A percentile compares a stretch with the other conserved stretches of the same genome.
Conservation (phyloP, 116 monocot genomes). For the Phalaenopsis hybrid region DNA sequence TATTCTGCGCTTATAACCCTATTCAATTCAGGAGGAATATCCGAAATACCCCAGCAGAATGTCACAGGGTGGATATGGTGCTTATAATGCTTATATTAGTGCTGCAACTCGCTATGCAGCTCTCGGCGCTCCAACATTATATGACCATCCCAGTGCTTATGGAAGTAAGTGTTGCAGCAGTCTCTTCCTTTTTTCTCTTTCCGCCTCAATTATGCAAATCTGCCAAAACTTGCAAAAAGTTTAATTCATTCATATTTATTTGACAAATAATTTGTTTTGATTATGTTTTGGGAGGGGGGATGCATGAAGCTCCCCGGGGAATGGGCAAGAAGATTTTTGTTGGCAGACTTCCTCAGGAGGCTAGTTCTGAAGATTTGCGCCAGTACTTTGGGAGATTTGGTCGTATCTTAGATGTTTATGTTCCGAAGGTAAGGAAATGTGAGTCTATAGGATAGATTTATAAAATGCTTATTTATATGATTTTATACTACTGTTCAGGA, state of each 20-base stretch:
- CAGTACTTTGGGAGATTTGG: conserved; percentile 94
- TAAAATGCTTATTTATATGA: not conserved
- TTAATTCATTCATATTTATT: not conserved
- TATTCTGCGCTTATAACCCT: not conserved
- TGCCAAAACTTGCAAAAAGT: not conserved
- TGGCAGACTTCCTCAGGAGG: conserved; percentile 91
- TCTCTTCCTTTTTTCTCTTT: not conserved
- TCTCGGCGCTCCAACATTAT: conserved; percentile 82
- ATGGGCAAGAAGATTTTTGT: conserved; percentile 93
- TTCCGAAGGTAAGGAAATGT: conserved; percentile 68
- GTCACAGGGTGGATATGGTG: conserved; percentile 85
- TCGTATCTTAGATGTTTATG: conserved; percentile 83
- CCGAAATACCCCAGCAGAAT: conserved; percentile 43
- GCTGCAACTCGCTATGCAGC: conserved; percentile 94
- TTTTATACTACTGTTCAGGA: conserved; percentile 37
- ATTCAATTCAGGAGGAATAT: conserved; percentile 60
- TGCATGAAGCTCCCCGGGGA: conserved; percentile 47
- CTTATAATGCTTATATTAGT: conserved; percentile 92
- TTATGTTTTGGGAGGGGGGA: conserved; percentile 36
- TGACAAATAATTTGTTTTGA: not conserved
- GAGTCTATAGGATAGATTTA: not conserved
- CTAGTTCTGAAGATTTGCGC: conserved; percentile 73
- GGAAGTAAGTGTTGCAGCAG: conserved; percentile 43
- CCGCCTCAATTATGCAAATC: no score
- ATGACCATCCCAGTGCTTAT: conserved; percentile 73